Evolutionary conservation across 2,329 filamentous ascomycete genomes (phyloP), one percentile per base, ranked within the genome.

Genomic region (Fusarium sp.): DNA sequence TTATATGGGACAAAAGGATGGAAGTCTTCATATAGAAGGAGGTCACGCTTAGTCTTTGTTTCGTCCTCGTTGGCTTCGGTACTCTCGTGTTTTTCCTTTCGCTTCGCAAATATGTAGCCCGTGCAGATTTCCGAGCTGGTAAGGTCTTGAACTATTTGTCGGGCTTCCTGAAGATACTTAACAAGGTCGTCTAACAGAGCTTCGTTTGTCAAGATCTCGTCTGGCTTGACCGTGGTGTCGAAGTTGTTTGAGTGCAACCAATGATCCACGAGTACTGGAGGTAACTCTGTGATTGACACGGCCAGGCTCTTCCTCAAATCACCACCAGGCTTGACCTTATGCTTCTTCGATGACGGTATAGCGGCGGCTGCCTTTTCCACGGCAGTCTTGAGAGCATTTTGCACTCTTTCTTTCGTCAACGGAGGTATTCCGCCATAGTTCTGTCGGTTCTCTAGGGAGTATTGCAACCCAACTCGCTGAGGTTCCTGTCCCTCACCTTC

Each of bases 1-100:
- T 98, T 95, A 22, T 85, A 83, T 0, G 96, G 96, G 39, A 91
- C 83, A 77, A 98, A 98, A 0, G 96, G 96, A 71, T 98, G 95
- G 73, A 97, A 98, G 73, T 99, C 96, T 55, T 97, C 92, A 75
- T 97, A 99, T 3, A 97, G 82, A 7, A 96, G 76, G 45, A 83
- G 81, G 6, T 81, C 78, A 11, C 80, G 75, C 54, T 80, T 82
- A 9, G 76, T 52, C 56, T 72, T 73, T 25, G 78, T 67, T 6
- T 79, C 76, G 1, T 76, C 80, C 11, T 79, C 77, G 19, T 79
- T 66, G 1, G 54, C 77, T 20, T 79, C 68, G 0, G 56, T 43
- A 5, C 65, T 62, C 17, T 75, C 76, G 6, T 52, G 60, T 14
- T 64, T 61, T 15, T 58, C 68, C 53, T 79, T 82, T 67, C 89